A percentile compares a stretch with the other conserved stretches of the same genome.
phyloP scores from a whole-genome alignment of 495 filamentous ascomycete genomes.

The Penicillium daleae region DNA sequence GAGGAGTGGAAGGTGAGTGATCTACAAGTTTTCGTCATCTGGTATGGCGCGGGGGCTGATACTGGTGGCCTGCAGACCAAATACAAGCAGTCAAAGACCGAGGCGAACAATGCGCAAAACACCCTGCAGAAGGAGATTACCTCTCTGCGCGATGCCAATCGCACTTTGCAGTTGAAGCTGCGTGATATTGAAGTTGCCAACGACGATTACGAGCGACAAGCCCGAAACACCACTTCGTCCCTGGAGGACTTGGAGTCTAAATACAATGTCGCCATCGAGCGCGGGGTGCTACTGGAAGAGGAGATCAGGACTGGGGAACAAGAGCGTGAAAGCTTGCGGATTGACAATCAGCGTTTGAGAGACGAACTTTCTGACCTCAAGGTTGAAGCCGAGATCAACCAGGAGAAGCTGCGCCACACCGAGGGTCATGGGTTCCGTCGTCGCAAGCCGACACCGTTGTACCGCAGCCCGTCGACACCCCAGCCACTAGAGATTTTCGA shows the following conservation, averaged over 20 bases:
- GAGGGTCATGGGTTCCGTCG: slow-evolving; percentile 57
- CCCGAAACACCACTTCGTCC: slow-evolving; percentile 89
- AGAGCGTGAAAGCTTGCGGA: slow-evolving; percentile 83
- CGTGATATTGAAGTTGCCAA: slow-evolving; percentile 97
- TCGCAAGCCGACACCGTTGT: slow-evolving; percentile 55
- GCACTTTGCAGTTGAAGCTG: slow-evolving; percentile 78
- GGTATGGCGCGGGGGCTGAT: background rate
- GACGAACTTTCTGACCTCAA: slow-evolving; percentile 91
- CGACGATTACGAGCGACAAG: slow-evolving; percentile 96
- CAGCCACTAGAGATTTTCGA: slow-evolving; percentile 55
- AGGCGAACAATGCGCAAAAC: slow-evolving; percentile 81
- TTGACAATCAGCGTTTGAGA: slow-evolving; percentile 83
- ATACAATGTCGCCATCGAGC: slow-evolving; percentile 91
- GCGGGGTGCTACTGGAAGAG: slow-evolving; percentile 90
- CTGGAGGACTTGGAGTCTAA: slow-evolving; percentile 97
- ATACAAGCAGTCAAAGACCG: slow-evolving; percentile 91
- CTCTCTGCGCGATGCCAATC: slow-evolving; percentile 77
- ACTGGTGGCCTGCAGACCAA: slow-evolving; percentile 66
- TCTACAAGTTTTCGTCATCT: background rate
- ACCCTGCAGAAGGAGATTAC: slow-evolving; percentile 95
- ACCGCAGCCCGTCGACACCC: slow-evolving; percentile 51
- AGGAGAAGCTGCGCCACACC: slow-evolving; percentile 82
- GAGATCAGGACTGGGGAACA: slow-evolving; percentile 89
- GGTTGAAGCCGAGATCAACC: slow-evolving; percentile 91
- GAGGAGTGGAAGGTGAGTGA: slow-evolving; percentile 94